Percentiles rank a stretch among this genome's conserved stretches.
Conservation (phyloP, 345 rosid species). For the Syzygium jambos region DNA sequence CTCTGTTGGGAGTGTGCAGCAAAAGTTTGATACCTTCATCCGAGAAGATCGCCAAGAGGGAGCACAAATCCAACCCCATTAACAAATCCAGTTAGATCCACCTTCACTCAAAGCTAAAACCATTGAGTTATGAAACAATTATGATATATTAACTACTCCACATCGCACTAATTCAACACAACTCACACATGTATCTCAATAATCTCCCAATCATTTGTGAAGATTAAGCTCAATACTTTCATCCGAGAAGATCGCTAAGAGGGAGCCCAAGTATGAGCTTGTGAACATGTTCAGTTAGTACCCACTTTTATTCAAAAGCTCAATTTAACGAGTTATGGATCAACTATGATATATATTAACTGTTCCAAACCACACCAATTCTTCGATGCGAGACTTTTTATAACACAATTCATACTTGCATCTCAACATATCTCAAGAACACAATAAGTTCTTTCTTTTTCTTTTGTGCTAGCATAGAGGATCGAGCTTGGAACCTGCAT, state of each 20-base stretch:
- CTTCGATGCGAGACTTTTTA: accelerated
- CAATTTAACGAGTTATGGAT: not conserved
- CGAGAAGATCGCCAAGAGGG: not conserved
- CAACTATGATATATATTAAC: not conserved
- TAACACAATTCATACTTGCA: not conserved
- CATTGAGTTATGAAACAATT: not conserved
- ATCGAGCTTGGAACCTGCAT: not conserved
- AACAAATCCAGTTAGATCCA: not conserved
- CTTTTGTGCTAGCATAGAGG: not conserved
- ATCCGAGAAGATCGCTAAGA: not conserved
- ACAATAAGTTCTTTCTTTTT: not conserved
- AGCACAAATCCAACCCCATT: not conserved
- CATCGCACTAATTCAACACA: not conserved
- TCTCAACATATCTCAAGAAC: not conserved
- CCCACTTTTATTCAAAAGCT: not conserved
- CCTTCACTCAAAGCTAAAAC: not conserved
- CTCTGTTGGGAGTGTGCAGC: not conserved
- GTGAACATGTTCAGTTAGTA: not conserved
- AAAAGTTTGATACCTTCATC: not conserved
- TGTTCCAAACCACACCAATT: not conserved
- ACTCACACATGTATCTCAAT: too few species aligned
- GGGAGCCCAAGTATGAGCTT: not conserved
- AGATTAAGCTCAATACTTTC: not conserved
- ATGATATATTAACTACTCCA: not conserved
- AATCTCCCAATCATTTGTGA: not conserved